Conservation (phyloP, 495 filamentous ascomycete species). For the Jackrogersella multiformis region DNA sequence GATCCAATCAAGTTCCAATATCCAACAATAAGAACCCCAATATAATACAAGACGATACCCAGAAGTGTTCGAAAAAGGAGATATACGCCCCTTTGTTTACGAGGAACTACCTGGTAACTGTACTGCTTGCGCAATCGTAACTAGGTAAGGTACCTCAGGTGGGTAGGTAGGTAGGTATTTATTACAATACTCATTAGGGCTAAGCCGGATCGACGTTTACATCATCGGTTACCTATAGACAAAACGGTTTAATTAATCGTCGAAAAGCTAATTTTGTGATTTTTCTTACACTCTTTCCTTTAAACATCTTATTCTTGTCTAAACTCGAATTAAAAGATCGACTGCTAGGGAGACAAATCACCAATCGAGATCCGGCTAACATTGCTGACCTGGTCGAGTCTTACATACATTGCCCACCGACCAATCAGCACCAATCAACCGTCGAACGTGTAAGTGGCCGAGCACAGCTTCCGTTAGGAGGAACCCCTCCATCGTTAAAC, state of each 20-base stretch:
- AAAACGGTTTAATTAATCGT: constrained; percentile 15
- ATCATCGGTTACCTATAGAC: constrained; percentile 36
- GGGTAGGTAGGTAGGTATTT: too few relatives aligned
- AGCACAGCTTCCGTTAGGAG: too few relatives aligned
- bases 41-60: constrained; percentile 3
- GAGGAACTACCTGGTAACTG: constrained; percentile 9
- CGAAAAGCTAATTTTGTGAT: not conserved
- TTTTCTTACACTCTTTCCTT: not conserved
- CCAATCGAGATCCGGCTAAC: constrained; percentile 39
- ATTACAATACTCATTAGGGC: constrained; percentile 25
- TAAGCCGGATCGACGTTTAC: constrained; percentile 31
- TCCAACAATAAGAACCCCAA: not conserved
- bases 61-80: not conserved
- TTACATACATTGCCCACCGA: constrained; percentile 24
- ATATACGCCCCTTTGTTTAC: constrained; percentile 21
- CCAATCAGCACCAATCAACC: constrained; percentile 27
- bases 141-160: too few relatives aligned
- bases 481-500: constrained; percentile 18
- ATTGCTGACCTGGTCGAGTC: constrained; percentile 32
- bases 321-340: constrained; percentile 1
- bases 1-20: constrained; percentile 9
- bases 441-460: constrained; percentile 37
- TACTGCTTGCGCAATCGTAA: constrained; percentile 12
- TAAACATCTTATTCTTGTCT: not conserved
- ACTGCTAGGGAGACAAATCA: not conserved